These are phyloP conservation scores for Wakefieldia striispora DNA, from an alignment of 768 basidiomycete genomes.

Conservation along the genomic window DNA sequence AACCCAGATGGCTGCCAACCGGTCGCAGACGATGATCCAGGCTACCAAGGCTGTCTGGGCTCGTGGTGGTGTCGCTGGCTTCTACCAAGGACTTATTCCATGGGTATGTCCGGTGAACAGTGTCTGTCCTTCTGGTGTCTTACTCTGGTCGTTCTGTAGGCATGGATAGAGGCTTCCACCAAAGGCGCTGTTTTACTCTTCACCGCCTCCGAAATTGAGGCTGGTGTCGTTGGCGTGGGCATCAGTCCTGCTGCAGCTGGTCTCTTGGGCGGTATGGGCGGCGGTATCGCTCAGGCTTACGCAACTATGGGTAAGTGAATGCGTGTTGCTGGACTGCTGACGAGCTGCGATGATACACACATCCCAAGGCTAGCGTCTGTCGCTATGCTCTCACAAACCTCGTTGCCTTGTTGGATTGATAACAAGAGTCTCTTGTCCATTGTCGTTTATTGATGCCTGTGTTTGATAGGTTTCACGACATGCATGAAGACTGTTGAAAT, in stretches of 20 bases:
- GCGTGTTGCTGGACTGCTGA: not conserved
- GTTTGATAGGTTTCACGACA: constrained; percentile 82
- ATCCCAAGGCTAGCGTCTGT: constrained; percentile 18
- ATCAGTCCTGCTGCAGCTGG: constrained; percentile 81
- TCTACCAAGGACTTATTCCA: constrained; percentile 98
- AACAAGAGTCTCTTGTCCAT: not conserved
- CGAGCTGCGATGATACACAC: constrained; percentile 17
- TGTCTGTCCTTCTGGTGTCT: not conserved
- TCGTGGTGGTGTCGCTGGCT: constrained; percentile 84
- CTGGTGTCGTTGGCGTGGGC: constrained; percentile 58
- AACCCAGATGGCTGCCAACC: constrained; percentile 99
- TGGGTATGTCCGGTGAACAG: constrained; percentile 61
- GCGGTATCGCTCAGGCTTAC: constrained; percentile 96
- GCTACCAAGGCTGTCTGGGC: constrained; percentile 86
- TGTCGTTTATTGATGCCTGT: constrained; percentile 9
- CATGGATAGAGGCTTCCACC: constrained; percentile 99
- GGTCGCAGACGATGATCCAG: constrained; percentile 85
- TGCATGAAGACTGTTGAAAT: constrained; percentile 99
- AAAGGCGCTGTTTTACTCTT: constrained; percentile 97
- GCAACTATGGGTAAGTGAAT: constrained; percentile 93
- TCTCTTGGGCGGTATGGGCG: constrained; percentile 94
- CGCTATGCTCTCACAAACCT: constrained; percentile 13
- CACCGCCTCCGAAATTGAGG: constrained; percentile 93
- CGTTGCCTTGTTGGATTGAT: constrained; percentile 13
- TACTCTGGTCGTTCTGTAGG: constrained; percentile 44